These are phyloP conservation scores for Aureobasidium sp. DNA, from an alignment of 2,329 filamentous ascomycete species.

Conservation along the genomic window DNA sequence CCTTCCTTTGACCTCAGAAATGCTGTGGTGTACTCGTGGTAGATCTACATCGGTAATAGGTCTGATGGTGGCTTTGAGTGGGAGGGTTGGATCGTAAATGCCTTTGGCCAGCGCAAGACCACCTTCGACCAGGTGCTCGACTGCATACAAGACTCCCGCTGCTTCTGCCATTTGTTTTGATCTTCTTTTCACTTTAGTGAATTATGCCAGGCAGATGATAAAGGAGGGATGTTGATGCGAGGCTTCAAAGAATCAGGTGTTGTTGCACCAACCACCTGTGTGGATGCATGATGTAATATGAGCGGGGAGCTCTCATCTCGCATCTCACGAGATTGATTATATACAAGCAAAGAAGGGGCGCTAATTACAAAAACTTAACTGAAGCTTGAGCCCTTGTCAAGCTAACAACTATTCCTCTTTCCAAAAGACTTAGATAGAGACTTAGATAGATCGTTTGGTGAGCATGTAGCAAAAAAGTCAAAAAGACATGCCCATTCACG, in stretches of 20 bases:
- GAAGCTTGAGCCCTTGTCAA: too few relatives aligned
- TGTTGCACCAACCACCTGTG: too few relatives aligned
- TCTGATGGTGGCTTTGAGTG: conserved; percentile 42
- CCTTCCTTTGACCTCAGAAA: conserved; percentile 44
- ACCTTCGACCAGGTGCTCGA: conserved; percentile 25
- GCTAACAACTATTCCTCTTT: too few relatives aligned
- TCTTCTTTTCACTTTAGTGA: neutral
- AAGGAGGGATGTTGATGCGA: neutral
- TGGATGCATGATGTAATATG: too few relatives aligned
- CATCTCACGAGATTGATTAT: too few relatives aligned
- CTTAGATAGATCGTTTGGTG: too few relatives aligned
- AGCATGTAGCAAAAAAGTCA: neutral
- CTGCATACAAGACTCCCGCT: conserved; percentile 30
- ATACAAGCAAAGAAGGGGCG: too few relatives aligned
- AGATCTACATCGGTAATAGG: conserved; percentile 38
- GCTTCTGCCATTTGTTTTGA: conserved; percentile 23
- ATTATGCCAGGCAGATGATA: neutral
- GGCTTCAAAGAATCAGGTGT: neutral
- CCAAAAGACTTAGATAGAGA: too few relatives aligned
- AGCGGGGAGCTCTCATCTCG: too few relatives aligned
- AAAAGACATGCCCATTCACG: neutral
- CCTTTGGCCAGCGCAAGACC: conserved; percentile 41
- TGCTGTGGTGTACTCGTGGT: conserved; percentile 41
- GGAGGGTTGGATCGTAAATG: conserved; percentile 40
- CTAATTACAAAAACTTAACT: too few relatives aligned